These are phyloP conservation scores for Lizanozyma gosingica DNA, from an alignment of 1,139 yeast genomes.

Conservation along the genomic window DNA sequence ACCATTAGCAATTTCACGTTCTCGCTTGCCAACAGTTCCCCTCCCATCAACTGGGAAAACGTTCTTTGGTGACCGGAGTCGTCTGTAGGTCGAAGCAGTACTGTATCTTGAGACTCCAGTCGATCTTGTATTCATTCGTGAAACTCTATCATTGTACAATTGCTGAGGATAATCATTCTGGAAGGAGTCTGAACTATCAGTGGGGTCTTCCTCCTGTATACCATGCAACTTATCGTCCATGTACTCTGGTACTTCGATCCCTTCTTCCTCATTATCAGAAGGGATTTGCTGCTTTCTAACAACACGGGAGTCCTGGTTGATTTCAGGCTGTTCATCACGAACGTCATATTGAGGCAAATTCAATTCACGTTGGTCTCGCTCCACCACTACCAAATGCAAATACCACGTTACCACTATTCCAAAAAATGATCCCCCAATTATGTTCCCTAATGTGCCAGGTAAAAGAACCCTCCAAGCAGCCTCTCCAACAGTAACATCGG, in stretches of 20 bases:
- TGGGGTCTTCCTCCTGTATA: neutral
- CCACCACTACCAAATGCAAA: constrained; percentile 61
- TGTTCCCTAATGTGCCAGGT: constrained; percentile 63
- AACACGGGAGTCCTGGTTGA: constrained; percentile 69
- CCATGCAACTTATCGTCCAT: constrained; percentile 3
- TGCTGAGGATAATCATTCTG: neutral
- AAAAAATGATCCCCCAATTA: constrained; percentile 61
- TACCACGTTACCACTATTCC: constrained; percentile 59
- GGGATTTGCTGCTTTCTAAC: constrained; percentile 21
- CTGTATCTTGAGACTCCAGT: constrained; percentile 7
- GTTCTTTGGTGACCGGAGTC: constrained; percentile 53
- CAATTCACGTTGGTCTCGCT: constrained; percentile 50
- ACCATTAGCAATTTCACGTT: constrained; percentile 46
- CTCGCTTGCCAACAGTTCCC: constrained; percentile 54
- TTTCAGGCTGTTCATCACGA: constrained; percentile 71
- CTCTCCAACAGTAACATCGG: constrained; percentile 50
- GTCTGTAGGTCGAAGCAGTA: constrained; percentile 2
- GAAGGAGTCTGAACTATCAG: neutral
- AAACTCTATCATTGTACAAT: neutral
- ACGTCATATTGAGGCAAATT: constrained; percentile 60
- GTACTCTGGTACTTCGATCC: constrained; percentile 2
- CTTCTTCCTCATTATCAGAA: constrained; percentile 5
- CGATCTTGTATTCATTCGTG: constrained; percentile 1
- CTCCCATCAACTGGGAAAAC: constrained; percentile 74
- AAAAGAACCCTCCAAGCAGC: constrained; percentile 64